Base-by-base conservation (phyloP, 495 filamentous ascomycete genomes). In the Penicillium steckii region DNA sequence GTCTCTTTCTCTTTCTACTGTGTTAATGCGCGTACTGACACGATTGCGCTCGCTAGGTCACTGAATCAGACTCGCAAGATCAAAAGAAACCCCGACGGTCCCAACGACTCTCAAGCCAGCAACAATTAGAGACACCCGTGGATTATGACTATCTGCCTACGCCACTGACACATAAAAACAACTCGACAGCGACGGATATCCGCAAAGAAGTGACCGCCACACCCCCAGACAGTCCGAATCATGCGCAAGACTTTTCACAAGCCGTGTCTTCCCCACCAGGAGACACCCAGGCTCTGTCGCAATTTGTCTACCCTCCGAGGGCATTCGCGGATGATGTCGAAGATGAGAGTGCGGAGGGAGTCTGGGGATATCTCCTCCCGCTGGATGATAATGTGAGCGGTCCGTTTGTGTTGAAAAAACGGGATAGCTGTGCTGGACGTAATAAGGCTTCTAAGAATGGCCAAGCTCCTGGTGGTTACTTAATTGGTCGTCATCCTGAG, bases 291-390 rank as follows among this genome's bases (percentile, higher is more conserved):
- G 78, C 78, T 0, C 75, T 81, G 32, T 93, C 89, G 8, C 94
- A 98, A 71, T 89, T 88, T 65, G 70, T 89, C 21, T 84, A 88
- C 46, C 86, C 88, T 2, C 83, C 89, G 4, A 76, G 81, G n/a
- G 80, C 83, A 27, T 80, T 90, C 19, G 86, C 87, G 7, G 84
- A 90, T 44, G 89, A 92, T 33, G 90, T 95, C 0, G 81, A 88
- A 43, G 90, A 97, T 64, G 85, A 89, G 58, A 59, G 63, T 48
- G 89, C 84, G 17, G 90, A 96, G 61, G 90, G 90, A 8, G 90
- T 97, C 2, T 98, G 94, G 95, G 94, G 94, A 10, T 98, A 98
- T 57, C 74, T 98, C 4, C 80, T 95, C 50, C 90, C 93, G 13
- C 66, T 96, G 18, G 84, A 91, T 64, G 77, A 81, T 24, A 78